These are phyloP conservation scores for Aeminium ludgeri DNA, from an alignment of 495 filamentous ascomycete genomes.

Conservation along the genomic window DNA sequence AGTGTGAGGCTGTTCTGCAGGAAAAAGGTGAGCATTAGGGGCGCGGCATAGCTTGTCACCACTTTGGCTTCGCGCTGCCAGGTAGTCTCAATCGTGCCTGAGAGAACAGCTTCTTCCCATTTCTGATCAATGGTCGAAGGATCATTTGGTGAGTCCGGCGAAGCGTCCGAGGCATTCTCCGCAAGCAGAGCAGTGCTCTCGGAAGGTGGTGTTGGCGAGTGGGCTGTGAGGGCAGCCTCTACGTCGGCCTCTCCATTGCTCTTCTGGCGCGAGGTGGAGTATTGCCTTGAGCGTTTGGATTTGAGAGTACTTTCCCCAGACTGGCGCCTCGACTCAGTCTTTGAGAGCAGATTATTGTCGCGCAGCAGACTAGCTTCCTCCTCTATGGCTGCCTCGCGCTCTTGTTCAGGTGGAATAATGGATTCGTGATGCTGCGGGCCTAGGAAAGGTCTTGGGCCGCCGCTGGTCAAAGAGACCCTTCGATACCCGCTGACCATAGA, in stretches of 20 bases:
- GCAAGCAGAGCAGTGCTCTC: constrained; percentile 39
- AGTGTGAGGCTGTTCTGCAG: constrained; percentile 58
- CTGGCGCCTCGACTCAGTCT: no score
- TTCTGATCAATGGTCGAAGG: constrained; percentile 31
- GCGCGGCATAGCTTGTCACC: constrained; percentile 38
- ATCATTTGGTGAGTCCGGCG: constrained; percentile 10
- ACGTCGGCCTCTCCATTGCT: constrained; percentile 21
- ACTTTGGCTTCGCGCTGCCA: constrained; percentile 70
- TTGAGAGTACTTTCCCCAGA: no score
- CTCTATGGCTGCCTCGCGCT: constrained; percentile 44
- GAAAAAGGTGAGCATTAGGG: constrained; percentile 51
- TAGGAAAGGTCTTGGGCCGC: constrained; percentile 31
- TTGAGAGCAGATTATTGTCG: constrained; percentile 56
- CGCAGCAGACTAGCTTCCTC: constrained; percentile 61
- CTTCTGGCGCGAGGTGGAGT: constrained; percentile 5
- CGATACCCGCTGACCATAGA: constrained; percentile 55
- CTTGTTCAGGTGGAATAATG: constrained; percentile 28
- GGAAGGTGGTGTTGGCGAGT: constrained; percentile 8
- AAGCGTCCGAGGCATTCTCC: constrained; percentile 12
- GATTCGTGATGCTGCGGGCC: constrained; percentile 19
- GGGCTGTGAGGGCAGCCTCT: no score
- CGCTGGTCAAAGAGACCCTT: constrained; percentile 47
- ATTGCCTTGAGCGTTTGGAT: no score
- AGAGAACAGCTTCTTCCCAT: constrained; percentile 65
- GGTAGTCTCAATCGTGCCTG: constrained; percentile 60